Percentiles rank a stretch among this genome's conserved stretches.
Conservation (phyloP, 768 basidiomycete genomes). For the Boletus fagicola region DNA sequence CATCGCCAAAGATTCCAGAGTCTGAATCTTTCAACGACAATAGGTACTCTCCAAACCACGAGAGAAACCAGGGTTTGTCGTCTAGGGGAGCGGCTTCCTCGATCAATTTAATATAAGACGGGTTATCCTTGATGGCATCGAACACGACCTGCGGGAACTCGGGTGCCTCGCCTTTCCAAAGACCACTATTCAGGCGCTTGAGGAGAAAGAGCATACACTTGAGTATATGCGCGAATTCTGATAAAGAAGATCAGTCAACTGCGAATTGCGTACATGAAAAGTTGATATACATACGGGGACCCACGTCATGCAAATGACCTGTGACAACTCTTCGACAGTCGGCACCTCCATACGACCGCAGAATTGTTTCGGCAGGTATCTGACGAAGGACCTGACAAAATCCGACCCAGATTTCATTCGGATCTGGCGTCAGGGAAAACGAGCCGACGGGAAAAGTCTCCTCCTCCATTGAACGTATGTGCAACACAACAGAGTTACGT, state of each 20-base stretch:
- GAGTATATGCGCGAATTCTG: slow-evolving; percentile 62
- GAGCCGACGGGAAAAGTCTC: slow-evolving; percentile 3
- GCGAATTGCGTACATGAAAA: slow-evolving; percentile 3
- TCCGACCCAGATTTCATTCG: slow-evolving; percentile 51
- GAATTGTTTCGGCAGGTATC: slow-evolving; percentile 46
- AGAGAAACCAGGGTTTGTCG: slow-evolving; percentile 48
- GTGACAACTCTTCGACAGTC: slow-evolving; percentile 55
- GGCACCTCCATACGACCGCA: slow-evolving; percentile 34
- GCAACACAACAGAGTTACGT: neutral
- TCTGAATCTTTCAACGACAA: slow-evolving; percentile 50
- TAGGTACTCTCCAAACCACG: slow-evolving; percentile 67
- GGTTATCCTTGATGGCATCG: slow-evolving; percentile 81
- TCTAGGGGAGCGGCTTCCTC: slow-evolving; percentile 32
- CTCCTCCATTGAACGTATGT: slow-evolving; percentile 2
- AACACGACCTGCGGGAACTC: slow-evolving; percentile 79
- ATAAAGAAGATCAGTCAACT: slow-evolving; percentile 5
- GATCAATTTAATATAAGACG: slow-evolving; percentile 48
- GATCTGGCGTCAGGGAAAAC: slow-evolving; percentile 39
- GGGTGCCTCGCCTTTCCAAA: slow-evolving; percentile 72
- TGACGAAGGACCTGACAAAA: slow-evolving; percentile 47
- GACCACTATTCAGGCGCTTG: slow-evolving; percentile 47
- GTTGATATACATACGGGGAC: slow-evolving; percentile 50
- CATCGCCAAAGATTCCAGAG: slow-evolving; percentile 50
- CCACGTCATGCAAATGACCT: slow-evolving; percentile 58
- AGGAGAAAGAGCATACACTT: slow-evolving; percentile 59